phyloP scores from a whole-genome alignment of 371 early-diverging fungal genomes.

The Mucor sp. region DNA sequence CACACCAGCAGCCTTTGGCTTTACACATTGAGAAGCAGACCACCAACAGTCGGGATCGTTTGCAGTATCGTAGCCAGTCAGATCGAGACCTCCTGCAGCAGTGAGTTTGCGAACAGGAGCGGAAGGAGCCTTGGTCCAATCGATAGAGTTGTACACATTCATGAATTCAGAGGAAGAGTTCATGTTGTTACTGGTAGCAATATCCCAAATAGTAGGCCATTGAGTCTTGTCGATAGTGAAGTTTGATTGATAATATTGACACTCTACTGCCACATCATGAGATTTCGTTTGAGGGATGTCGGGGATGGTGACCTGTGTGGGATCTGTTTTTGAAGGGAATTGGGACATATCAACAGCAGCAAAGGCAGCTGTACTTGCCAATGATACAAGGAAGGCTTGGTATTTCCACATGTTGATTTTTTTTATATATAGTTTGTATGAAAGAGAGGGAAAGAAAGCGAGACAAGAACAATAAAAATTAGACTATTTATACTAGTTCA shows the following conservation, averaged over 20 bases:
- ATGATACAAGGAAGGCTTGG: slow-evolving; percentile 13
- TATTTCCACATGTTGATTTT: slow-evolving; percentile 12
- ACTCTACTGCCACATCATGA: slow-evolving; percentile 23
- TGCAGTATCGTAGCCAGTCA: slow-evolving; percentile 31
- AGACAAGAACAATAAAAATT: not conserved
- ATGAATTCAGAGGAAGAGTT: slow-evolving; percentile 25
- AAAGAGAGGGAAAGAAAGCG: not conserved
- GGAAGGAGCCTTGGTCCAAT: slow-evolving; percentile 46
- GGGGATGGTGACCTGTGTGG: slow-evolving; percentile 21
- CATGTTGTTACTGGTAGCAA: slow-evolving; percentile 29
- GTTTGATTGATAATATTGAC: slow-evolving; percentile 21
- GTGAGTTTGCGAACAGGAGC: slow-evolving; percentile 23
- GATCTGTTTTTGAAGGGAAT: slow-evolving; percentile 24
- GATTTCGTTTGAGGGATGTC: slow-evolving; percentile 29
- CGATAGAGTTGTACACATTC: slow-evolving; percentile 29
- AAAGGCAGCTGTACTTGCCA: slow-evolving; percentile 13
- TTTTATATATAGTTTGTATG: not conserved
- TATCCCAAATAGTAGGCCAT: slow-evolving; percentile 31
- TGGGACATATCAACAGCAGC: slow-evolving; percentile 21
- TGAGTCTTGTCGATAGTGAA: slow-evolving; percentile 17
- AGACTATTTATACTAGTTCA: not conserved
- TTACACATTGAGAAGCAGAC: slow-evolving; percentile 44
- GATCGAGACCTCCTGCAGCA: slow-evolving; percentile 23
- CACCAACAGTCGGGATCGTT: slow-evolving; percentile 56
- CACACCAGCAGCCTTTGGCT: slow-evolving; percentile 35